Conservation (phyloP, 2,329 filamentous ascomycete genomes). For the Trichophyton equinum region DNA sequence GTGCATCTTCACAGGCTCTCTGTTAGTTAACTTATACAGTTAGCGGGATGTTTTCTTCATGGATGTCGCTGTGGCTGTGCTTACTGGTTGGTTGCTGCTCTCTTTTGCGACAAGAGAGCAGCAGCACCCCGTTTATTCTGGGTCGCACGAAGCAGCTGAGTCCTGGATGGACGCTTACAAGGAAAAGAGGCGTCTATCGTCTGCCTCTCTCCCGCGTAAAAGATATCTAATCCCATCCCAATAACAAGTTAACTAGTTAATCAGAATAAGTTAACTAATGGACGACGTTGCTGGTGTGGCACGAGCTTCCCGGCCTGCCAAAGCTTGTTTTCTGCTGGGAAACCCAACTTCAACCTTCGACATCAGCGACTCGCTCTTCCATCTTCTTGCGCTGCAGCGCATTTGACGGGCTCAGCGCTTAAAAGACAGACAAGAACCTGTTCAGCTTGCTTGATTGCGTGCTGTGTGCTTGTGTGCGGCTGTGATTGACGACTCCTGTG, state of each 20-base stretch:
- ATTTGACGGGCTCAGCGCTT: not conserved
- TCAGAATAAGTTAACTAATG: not conserved
- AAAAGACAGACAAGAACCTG: not conserved
- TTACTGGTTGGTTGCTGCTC: not conserved
- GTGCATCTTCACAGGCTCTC: not conserved
- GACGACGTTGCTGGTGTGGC: not conserved
- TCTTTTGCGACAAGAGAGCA: not conserved
- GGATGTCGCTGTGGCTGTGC: constrained; percentile 2
- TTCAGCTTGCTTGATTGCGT: not conserved
- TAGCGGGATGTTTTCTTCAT: not conserved
- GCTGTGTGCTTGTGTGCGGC: not conserved
- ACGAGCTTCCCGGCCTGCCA: not conserved
- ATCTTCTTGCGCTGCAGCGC: not conserved
- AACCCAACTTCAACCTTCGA: constrained; percentile 1
- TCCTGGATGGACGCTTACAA: no score
- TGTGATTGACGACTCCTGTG: not conserved
- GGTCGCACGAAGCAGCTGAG: no score
- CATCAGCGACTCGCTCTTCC: not conserved
- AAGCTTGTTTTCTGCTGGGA: not conserved
- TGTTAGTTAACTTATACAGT: not conserved
- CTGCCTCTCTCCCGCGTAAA: no score
- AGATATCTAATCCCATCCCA: no score
- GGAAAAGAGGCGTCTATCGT: no score
- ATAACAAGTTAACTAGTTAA: not conserved
- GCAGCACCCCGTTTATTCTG: not conserved